phyloP scores from a whole-genome alignment of 768 basidiomycete species.

The Leccinum fibrillosum region DNA sequence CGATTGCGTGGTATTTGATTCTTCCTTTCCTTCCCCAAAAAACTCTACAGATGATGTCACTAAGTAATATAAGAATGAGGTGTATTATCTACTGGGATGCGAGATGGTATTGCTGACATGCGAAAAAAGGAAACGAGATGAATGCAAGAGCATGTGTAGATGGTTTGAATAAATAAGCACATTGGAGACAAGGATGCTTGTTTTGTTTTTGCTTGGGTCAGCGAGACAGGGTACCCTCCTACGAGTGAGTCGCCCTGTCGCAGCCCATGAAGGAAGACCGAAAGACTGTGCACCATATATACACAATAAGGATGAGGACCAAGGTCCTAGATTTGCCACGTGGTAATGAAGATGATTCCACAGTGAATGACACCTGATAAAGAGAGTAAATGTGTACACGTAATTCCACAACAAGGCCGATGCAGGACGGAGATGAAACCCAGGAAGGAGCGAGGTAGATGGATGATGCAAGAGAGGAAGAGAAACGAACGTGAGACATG shows the following conservation, averaged over 20 bases:
- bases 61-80: slow-evolving; percentile 18
- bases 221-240: slow-evolving; percentile 3
- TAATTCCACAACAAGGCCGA: slow-evolving; percentile 33
- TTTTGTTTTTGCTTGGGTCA: background rate
- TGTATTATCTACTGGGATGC: slow-evolving; percentile 19
- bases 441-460: slow-evolving; percentile 9
- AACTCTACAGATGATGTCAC: slow-evolving; percentile 24
- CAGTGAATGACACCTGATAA: slow-evolving; percentile 13
- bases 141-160: background rate
- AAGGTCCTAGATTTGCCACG: background rate
- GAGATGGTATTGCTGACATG: slow-evolving; percentile 7
- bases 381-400: slow-evolving; percentile 26
- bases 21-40: slow-evolving; percentile 5
- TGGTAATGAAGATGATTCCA: background rate
- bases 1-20: slow-evolving; percentile 13
- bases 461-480: slow-evolving; percentile 3
- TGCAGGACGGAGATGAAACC: slow-evolving; percentile 18
- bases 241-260: slow-evolving; percentile 5
- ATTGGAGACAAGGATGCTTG: background rate
- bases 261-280: background rate
- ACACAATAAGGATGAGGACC: slow-evolving; percentile 18
- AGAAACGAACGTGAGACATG: slow-evolving; percentile 10
- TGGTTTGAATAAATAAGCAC: background rate
- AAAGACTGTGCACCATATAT: slow-evolving; percentile 14
- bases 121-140: background rate